Evolutionary conservation across 148 eudicot species (phyloP).

Genomic region (Vaccinium macrocarpon): DNA sequence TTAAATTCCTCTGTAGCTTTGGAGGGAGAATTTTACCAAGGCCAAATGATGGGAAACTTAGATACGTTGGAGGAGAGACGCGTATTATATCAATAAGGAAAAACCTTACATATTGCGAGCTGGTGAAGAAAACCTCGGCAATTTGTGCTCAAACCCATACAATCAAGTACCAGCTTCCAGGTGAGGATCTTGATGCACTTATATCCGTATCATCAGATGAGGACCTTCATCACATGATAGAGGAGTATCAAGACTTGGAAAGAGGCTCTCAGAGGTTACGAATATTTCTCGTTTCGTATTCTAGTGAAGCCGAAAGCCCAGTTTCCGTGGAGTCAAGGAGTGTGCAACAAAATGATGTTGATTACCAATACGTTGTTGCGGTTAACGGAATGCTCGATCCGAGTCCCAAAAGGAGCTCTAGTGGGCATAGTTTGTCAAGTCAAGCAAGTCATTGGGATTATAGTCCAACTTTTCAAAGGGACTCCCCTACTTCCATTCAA

Average conservation of each 20-base stretch:
- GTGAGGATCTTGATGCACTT: conserved; percentile 93
- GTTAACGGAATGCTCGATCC: conserved; percentile 64
- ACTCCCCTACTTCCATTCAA: conserved; percentile 46
- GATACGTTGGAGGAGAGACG: conserved; percentile 95
- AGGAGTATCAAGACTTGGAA: conserved; percentile 82
- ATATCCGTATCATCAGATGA: conserved; percentile 87
- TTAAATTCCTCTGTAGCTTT: conserved; percentile 91
- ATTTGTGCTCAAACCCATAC: conserved; percentile 65
- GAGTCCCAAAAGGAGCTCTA: conserved; percentile 45
- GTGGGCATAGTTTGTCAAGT: conserved; percentile 42
- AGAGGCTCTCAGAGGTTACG: conserved; percentile 65
- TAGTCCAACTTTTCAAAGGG: conserved; percentile 41
- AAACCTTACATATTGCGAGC: conserved; percentile 59
- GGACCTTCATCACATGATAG: conserved; percentile 89
- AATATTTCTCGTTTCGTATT: conserved; percentile 56
- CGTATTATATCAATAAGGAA: conserved; percentile 70
- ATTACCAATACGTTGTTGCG: conserved; percentile 78
- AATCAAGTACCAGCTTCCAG: conserved; percentile 89
- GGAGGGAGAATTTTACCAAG: conserved; percentile 92
- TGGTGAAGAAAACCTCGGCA: conserved; percentile 58
- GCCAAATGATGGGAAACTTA: conserved; percentile 82
- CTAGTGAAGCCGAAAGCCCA: conserved; percentile 49
- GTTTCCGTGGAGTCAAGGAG: conserved; percentile 37
- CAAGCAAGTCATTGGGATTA: conserved; percentile 39
- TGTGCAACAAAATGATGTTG: conserved; percentile 49